Percentiles rank a stretch among this genome's conserved stretches.
These are phyloP conservation scores for Pseudopediastrum boryanum DNA, from an alignment of 139 green algal species.

Conservation along the genomic window DNA sequence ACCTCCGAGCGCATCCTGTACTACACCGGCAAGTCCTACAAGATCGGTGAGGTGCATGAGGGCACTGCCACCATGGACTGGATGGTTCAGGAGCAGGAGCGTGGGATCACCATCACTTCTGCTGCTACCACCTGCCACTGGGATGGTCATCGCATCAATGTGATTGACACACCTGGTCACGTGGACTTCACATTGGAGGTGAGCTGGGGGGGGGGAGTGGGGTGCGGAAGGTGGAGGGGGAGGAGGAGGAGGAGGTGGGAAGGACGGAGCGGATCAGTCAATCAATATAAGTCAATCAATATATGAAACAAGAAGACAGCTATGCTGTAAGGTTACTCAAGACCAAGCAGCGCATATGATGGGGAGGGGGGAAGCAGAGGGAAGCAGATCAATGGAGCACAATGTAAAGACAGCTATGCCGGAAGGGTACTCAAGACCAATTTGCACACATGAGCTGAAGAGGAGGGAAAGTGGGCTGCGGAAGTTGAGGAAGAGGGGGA, in stretches of 20 bases:
- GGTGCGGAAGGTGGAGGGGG: neutral
- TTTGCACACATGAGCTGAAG: too few relatives aligned
- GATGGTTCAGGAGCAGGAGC: slow-evolving; percentile 92
- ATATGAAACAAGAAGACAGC: too few relatives aligned
- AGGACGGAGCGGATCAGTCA: too few relatives aligned
- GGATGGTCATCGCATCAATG: slow-evolving; percentile 98
- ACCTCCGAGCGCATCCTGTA: slow-evolving; percentile 98
- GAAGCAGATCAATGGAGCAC: too few relatives aligned
- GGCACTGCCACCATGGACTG: slow-evolving; percentile 99
- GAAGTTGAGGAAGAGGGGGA: too few relatives aligned
- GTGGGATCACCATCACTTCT: slow-evolving; percentile 99
- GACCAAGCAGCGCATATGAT: too few relatives aligned
- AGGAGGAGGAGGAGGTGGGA: neutral
- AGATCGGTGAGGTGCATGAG: slow-evolving; percentile 99
- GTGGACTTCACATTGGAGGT: slow-evolving; percentile 97
- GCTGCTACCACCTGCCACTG: slow-evolving; percentile 97
- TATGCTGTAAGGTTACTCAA: too few relatives aligned
- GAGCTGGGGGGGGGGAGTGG: neutral
- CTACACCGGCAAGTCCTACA: slow-evolving; percentile 99
- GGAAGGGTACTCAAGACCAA: too few relatives aligned
- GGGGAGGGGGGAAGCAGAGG: too few relatives aligned
- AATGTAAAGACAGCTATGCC: too few relatives aligned
- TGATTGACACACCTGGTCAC: slow-evolving; percentile 99
- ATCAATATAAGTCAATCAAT: too few relatives aligned
- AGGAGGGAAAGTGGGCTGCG: too few relatives aligned